Evolutionary conservation across 2,329 filamentous ascomycete species (phyloP), one percentile per base, ranked within the genome.

Genomic region (Botrytis fabae): DNA sequence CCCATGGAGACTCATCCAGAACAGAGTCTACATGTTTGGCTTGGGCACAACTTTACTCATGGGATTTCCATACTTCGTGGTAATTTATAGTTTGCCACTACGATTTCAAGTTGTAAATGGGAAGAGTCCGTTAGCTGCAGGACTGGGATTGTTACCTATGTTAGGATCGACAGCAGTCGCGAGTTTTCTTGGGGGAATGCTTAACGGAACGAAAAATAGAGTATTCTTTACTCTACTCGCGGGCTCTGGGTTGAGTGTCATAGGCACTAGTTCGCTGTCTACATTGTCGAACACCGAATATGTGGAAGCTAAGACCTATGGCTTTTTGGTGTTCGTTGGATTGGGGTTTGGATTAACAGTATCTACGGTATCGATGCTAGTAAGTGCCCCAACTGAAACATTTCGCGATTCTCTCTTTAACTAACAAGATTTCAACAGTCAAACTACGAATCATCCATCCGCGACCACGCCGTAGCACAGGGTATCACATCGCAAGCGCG

Each of bases 51-150:
- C 88, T 3, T 81, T 90, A 25, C 82, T 90, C 28, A 86, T 86
- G 0, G 88, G 88, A 2, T 89, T 87, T 69, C 83, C 86, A 0
- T 90, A 89, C 74, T 85, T 91, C 35, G 82, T 86, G 7, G 83
- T 89, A n/a, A 85, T 88, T 20, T 85, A 90, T 72, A 84, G 86
- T 46, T 84, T 91, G 7, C 89, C 89, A 0, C 87, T 91, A 75
- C 82, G 88, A 10, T 88, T 90, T 68, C 88, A 91, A 74, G 86
- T 90, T 54, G 85, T 90, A 70, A 86, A 89, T 75, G 82, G 82
- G 9, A 84, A 89, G 66, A 84, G 81, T 46, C 83, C 86, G 0
- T 82, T 90, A 38, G 83, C 84, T 77, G 87, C 88, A 0, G 88
- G 89, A 7, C 79, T 90, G 6, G 86, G 89, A 62, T 83, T 90